phyloP scores from a whole-genome alignment of 2,329 filamentous ascomycete genomes.

The Aspergillus aculeatus region DNA sequence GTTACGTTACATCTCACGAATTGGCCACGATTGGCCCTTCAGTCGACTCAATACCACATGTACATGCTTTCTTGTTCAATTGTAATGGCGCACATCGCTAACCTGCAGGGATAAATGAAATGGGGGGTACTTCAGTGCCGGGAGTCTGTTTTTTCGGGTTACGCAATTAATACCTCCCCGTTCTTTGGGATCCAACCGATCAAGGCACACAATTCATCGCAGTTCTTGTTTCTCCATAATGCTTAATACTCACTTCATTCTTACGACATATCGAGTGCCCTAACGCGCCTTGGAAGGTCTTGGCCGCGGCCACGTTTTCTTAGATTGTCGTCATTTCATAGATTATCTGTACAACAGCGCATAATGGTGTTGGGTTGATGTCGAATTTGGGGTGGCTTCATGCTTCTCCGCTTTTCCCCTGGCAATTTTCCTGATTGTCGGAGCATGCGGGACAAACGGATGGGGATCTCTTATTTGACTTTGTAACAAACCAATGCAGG shows the following conservation, averaged over 20 bases:
- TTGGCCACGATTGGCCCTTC: background rate
- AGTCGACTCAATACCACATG: background rate
- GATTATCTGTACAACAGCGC: background rate
- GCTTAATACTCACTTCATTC: background rate
- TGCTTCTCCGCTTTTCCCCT: background rate
- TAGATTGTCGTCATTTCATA: background rate
- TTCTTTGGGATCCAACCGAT: background rate
- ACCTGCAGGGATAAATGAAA: background rate
- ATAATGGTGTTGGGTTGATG: background rate
- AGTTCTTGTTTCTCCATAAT: background rate
- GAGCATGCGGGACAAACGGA: background rate
- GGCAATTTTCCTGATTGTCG: background rate
- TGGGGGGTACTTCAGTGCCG: background rate
- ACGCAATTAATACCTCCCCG: background rate
- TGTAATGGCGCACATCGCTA: background rate
- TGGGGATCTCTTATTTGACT: background rate
- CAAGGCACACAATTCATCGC: background rate
- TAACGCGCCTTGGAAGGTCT: background rate
- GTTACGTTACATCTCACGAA: slow-evolving; percentile 7
- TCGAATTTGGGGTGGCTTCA: background rate
- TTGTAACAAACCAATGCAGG: background rate
- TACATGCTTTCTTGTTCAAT: background rate
- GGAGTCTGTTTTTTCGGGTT: background rate
- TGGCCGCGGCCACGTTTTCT: background rate
- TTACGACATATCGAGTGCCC: background rate